These are phyloP conservation scores for Neurospora tetraspora DNA, from an alignment of 495 filamentous ascomycete genomes.

Conservation along the genomic window DNA sequence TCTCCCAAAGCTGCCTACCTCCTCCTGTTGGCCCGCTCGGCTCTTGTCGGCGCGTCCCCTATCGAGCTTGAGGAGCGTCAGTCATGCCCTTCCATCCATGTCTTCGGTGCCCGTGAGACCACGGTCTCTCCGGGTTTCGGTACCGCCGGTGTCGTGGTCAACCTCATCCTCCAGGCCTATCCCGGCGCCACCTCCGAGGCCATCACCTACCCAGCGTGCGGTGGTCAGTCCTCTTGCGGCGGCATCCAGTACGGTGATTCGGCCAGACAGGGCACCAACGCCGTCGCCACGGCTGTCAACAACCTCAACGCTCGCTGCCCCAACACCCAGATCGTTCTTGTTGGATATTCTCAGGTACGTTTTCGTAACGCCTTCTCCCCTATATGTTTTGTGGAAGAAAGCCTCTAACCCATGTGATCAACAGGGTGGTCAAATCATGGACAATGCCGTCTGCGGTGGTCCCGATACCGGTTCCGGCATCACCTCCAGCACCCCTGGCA, in stretches of 20 bases:
- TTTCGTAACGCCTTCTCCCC: background rate
- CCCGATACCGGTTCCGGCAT: slow-evolving; percentile 23
- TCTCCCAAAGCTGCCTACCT: slow-evolving; percentile 19
- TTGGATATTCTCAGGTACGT: slow-evolving; percentile 52
- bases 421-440: slow-evolving; percentile 55
- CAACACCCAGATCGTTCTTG: slow-evolving; percentile 44
- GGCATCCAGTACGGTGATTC: slow-evolving; percentile 44
- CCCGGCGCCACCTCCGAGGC: slow-evolving; percentile 46
- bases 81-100: slow-evolving; percentile 43
- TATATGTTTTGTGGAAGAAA: slow-evolving; percentile 13
- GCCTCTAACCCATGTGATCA: background rate
- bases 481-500: slow-evolving; percentile 22
- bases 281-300: slow-evolving; percentile 45
- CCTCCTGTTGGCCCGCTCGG: slow-evolving; percentile 19
- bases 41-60: slow-evolving; percentile 19
- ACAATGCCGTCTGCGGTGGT: slow-evolving; percentile 53
- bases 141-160: slow-evolving; percentile 42
- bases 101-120: slow-evolving; percentile 58
- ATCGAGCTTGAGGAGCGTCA: slow-evolving; percentile 22
- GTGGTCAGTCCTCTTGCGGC: slow-evolving; percentile 38
- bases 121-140: slow-evolving; percentile 47
- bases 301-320: slow-evolving; percentile 44
- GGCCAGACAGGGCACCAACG: slow-evolving; percentile 39
- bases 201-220: slow-evolving; percentile 41
- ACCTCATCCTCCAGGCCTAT: slow-evolving; percentile 40